Base-by-base conservation (phyloP, 768 basidiomycete species). In the Sistotremastrum niveocremeum region DNA sequence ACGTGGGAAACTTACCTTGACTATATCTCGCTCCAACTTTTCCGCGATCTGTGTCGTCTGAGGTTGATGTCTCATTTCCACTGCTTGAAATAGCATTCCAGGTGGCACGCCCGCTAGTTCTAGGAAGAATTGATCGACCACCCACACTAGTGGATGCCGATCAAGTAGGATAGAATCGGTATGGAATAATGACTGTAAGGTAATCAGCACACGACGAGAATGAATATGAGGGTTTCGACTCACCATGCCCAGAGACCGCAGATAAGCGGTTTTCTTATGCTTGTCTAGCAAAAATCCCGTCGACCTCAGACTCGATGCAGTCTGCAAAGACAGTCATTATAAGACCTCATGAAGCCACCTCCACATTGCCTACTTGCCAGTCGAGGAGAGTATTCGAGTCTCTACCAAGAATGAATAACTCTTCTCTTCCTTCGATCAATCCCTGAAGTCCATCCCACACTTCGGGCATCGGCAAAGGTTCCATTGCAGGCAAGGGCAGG, bases 201-300 rank as follows among this genome's bases (percentile, higher is more conserved):
- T 11, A 32, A 34, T 12, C 31, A 49, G 53, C 30, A 53, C 42
- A 37, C 12, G 11, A 44, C 31, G 6, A 3, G 32, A 11, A 4
- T 44, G 10, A 35, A 20, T 20, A 20, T 20, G 20, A 20, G 20
- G 20, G 20, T 20, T 20, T 20, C 20, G 20, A 51, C 65, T 40
- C 52, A 77, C 84, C 70, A 84, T 83, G 4, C 66, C 69, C 31
- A 72, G 61, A 9, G 83, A 82, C 12, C 85, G 73, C 8, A 79
- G 56, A 53, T 80, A 85, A 68, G 59, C 11, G 65, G 65, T 41
- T 59, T 61, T 34, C 64, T 58, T 11, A 64, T 63, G 32, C 62
- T 60, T 4, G 65, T 64, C 4, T 64, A 56, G 73, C 74, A 79
- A 11, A 66, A 56, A 34, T 70, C 68, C 11, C 77, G 59, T 37